Evolutionary conservation across 257 asterid genomes (phyloP), one percentile per base, ranked within the genome.

Genomic region (Gentiana straminea): DNA sequence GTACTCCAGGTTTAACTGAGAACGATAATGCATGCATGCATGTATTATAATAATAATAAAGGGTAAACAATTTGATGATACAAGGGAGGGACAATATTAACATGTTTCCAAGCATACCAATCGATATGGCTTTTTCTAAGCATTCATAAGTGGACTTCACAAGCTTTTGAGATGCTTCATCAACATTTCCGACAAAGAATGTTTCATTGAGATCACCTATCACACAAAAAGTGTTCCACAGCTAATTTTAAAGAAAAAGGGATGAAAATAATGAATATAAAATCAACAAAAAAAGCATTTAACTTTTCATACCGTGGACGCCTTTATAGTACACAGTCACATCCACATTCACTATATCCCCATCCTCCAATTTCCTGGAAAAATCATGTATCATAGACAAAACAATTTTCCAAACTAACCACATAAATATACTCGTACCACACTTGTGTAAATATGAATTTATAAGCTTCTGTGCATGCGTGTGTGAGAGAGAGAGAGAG

Each of bases 201-300:
- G 98, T 88, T 64, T 92, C 98, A 60, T 84, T 88, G 70, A 91
- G 78, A 82, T 91, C 98, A 71, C 85, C 98, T 91, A 77, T 78
- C 60, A 69, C 63, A 57, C 55, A 13, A 34, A 7, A 52, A 10
- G 43, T 10, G 9, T 41, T 41, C 46, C 46, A 33, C 13, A 63
- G 61, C 54, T 54, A 69, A 58, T 13, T 52, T 5, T 53, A 55
- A 63, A 44, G 34, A 13, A 59, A 39, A 54, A 8, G 5, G 13
- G 52, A 56, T 52, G 12, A 41, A 53, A 43, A 41, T 39, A 43
- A 44, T 39, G n/a, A 38, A 8, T 13, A 50, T 3, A 35, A 50
- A 58, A 52, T 38, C 36, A 47, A 41, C 36, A 47, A 41, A 15
- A 46, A 11, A 8, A 43, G 54, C 13, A 50, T 11, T 41, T 41